Evolutionary conservation across 768 basidiomycete genomes (phyloP), one percentile per base, ranked within the genome.

Genomic region (Auricularia auricula-judae): DNA sequence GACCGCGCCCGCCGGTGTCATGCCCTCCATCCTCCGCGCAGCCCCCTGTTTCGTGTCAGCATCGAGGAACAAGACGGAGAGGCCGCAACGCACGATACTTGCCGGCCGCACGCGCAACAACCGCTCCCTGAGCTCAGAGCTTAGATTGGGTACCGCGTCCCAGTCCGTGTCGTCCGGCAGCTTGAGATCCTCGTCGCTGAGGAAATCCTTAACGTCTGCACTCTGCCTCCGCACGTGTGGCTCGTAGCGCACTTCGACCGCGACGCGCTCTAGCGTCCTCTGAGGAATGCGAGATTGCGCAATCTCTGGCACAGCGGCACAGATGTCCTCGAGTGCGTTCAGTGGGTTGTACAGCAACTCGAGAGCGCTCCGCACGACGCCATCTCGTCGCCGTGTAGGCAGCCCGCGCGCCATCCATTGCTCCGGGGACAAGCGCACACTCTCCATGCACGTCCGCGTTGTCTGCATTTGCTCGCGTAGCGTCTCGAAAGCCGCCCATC

Each of bases 11-110:
- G 86, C 81, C 2, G 93, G 93, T 3, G 93, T 96, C 83, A 95
- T 91, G 7, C 93, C 93, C 71, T 95, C 93, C 85, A 95, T 93
- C 34, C 93, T 79, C 73, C 93, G 93, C 16, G 89, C 93, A 3
- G 89, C 88, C n/a, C 93, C 93, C 92, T 93, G 64, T 39, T 12
- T n/a, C 43, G 39, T 34, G 39, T 42, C 34, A 29, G 18, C 14
- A 54, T 18, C 8, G 35, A 11, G 36, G 44, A 44, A 11, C 51
- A 0, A 21, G 36, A 11, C 14, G 34, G 36, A 60, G 36, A 54
- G 39, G 7, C 39, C 42, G 29, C 0, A 33, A 72, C 79, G 68
- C 68, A 86, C 91, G 63, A 94, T 81, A 10, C 84, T 92, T 16
- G 80, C 79, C 0, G 93, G 93, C 61, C 82, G 76, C 1, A 87